Base-by-base conservation (phyloP, 208 protist genomes). In the Acanthamoeba healyi region DNA sequence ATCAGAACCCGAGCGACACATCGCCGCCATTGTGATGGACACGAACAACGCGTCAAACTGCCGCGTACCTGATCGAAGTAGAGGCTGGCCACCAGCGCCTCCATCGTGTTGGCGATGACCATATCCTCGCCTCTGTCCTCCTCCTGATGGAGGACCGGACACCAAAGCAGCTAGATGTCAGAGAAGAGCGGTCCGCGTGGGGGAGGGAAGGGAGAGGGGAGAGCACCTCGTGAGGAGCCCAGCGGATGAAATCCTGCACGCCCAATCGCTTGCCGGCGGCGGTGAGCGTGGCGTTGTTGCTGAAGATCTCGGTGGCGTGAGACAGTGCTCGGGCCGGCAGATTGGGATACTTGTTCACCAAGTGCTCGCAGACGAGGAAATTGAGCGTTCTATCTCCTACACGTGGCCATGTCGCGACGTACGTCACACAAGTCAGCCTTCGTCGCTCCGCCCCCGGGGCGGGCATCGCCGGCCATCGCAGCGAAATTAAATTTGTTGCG, bases 361-460 rank as follows among this genome's bases (percentile, higher is more conserved):
- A 58, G 19, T 86, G 46, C 77, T 86, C 77, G 44, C 44, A 86
- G 0, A 86, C 77, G 9, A 86, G 26, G 77, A 86, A 86, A 58
- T 86, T 86, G 29, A 86, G 44, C 44, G 42, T 86, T 61, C 77
- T n/a, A 58, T 86, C 77, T 19, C 77, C 77, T 86, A 44, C 70
- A 79, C 17, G 2, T 5, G 9, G 36, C 3, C 6, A 46, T 61
- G 54, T 61, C 22, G 54, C 12, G 54, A 61, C 22, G 54, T 22
- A 61, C 22, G 54, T 61, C 12, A 61, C 22, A 61, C n/a, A n/a
- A n/a, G n/a, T n/a, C n/a, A n/a, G n/a, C n/a, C n/a, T n/a, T n/a
- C n/a, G n/a, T n/a, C n/a, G n/a, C n/a, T n/a, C n/a, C n/a, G n/a
- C n/a, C n/a, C n/a, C n/a, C n/a, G n/a, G n/a, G n/a, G n/a, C n/a